Evolutionary conservation across 2,329 filamentous ascomycete genomes (phyloP).

Genomic region (Sclerotinia spermophila): DNA sequence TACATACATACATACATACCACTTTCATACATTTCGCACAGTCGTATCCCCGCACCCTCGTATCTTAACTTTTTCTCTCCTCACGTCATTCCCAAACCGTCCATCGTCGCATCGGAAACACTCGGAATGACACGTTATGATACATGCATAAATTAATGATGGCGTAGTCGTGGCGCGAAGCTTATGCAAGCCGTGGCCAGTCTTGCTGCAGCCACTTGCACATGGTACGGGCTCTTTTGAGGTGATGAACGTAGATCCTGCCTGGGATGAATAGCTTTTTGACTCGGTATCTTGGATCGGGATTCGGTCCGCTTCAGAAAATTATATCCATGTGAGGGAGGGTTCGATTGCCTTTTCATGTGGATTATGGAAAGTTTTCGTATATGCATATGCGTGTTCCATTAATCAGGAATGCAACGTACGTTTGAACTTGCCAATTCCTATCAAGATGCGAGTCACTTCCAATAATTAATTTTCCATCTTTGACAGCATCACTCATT

Average conservation of each 20-base stretch:
- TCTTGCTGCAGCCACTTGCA: not conserved
- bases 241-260: not conserved
- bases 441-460: not conserved
- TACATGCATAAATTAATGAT: not conserved
- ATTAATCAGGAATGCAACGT: not conserved
- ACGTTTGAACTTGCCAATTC: not conserved
- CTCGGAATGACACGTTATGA: not conserved
- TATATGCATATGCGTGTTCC: not conserved
- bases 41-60: not conserved
- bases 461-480: not conserved
- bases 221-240: not conserved
- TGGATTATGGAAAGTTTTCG: not conserved
- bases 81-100: not conserved
- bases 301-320: too few species aligned
- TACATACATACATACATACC: too few species aligned
- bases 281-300: too few species aligned
- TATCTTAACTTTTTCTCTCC: not conserved
- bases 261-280: too few species aligned
- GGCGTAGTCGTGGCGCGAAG: not conserved
- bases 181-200: not conserved
- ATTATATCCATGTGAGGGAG: not conserved
- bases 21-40: not conserved
- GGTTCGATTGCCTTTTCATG: not conserved
- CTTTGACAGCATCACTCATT: not conserved
- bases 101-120: not conserved